phyloP scores from a whole-genome alignment of 2,329 filamentous ascomycete genomes.

The Alternaria incomplexa region DNA sequence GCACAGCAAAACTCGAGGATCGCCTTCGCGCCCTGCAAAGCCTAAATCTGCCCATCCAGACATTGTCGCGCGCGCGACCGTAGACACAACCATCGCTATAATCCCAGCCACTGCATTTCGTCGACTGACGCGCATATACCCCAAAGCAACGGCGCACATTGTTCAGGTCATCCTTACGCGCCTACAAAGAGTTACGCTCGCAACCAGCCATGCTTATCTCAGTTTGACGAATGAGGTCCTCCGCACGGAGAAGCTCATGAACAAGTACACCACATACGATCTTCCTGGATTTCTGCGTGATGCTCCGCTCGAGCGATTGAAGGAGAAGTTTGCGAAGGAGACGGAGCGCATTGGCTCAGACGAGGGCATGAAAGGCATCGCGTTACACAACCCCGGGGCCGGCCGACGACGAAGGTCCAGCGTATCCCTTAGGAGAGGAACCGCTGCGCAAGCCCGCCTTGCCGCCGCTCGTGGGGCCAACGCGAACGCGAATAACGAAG shows the following conservation, averaged over 20 bases:
- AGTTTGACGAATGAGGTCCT: slow-evolving; percentile 91
- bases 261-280: slow-evolving; percentile 88
- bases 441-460: slow-evolving; percentile 70
- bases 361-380: slow-evolving; percentile 89
- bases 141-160: slow-evolving; percentile 95
- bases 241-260: slow-evolving; percentile 91
- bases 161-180: slow-evolving; percentile 96
- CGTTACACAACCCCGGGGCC: slow-evolving; percentile 80
- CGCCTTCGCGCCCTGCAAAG: slow-evolving; percentile 45
- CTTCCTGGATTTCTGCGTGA: slow-evolving; percentile 90
- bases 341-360: slow-evolving; percentile 80
- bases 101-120: slow-evolving; percentile 97
- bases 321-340: slow-evolving; percentile 90
- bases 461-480: slow-evolving; percentile 54
- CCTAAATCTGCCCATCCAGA: slow-evolving; percentile 89
- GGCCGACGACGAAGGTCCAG: slow-evolving; percentile 74
- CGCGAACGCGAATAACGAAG: slow-evolving; percentile 29
- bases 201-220: slow-evolving; percentile 92
- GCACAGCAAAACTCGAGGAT: slow-evolving; percentile 22
- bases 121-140: slow-evolving; percentile 89
- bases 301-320: slow-evolving; percentile 79
- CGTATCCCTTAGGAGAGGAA: slow-evolving; percentile 75
- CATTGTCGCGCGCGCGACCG: slow-evolving; percentile 92
- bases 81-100: slow-evolving; percentile 97
- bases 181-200: slow-evolving; percentile 90